Conservation (phyloP, 305 asterid genomes). For the Petunia hybrid region DNA sequence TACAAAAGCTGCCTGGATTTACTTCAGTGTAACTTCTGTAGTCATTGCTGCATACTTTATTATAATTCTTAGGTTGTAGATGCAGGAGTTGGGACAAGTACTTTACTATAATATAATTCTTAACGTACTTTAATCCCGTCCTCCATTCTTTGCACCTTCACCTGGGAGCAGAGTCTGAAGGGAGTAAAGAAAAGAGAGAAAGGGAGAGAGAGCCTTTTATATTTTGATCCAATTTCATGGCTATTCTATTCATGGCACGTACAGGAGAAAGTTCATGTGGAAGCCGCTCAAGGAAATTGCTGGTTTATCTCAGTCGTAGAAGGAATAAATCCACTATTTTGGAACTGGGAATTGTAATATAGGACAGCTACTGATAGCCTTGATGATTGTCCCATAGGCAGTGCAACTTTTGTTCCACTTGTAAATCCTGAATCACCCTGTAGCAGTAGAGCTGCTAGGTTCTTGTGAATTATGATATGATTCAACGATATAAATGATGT, state of each 20-base stretch:
- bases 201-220: background rate
- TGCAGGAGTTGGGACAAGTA: background rate
- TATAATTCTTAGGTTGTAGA: background rate
- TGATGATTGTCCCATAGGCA: background rate
- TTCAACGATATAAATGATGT: conserved; percentile 3
- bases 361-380: background rate
- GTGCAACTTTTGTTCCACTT: background rate
- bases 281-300: conserved; percentile 80
- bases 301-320: conserved; percentile 48
- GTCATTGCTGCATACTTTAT: background rate
- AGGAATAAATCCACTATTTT: background rate
- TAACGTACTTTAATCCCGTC: background rate
- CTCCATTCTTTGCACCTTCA: too few species aligned
- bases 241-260: background rate
- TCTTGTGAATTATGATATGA: background rate
- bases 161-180: too few species aligned
- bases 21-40: background rate
- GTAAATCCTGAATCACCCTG: background rate
- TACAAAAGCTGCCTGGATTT: background rate
- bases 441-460: background rate
- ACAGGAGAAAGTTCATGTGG: conserved; percentile 90
- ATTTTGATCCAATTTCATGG: background rate
- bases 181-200: background rate
- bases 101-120: too few species aligned
- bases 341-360: background rate